Conservation (phyloP, 192 early-diverging fungal species). For the Allomyces arbusculus region DNA sequence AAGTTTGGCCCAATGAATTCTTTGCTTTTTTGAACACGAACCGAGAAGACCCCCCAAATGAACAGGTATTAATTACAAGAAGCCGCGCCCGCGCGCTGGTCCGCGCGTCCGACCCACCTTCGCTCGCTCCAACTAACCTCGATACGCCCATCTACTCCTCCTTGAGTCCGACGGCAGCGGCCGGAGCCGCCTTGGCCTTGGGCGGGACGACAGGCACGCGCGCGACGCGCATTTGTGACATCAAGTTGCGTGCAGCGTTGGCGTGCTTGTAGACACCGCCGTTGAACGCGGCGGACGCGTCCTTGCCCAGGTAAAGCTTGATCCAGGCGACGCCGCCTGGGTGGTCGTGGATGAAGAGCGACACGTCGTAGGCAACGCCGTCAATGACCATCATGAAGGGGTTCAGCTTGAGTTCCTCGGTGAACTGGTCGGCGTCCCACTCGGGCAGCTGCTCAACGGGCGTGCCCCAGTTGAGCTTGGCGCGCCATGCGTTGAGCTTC, state of each 20-base stretch:
- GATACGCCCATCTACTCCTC: too few relatives aligned
- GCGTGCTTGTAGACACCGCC: slow-evolving; percentile 79
- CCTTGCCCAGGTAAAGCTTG: slow-evolving; percentile 52
- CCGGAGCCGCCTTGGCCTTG: too few relatives aligned
- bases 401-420: slow-evolving; percentile 1
- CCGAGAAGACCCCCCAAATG: too few relatives aligned
- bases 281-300: slow-evolving; percentile 69
- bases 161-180: too few relatives aligned
- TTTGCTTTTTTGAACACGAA: too few relatives aligned
- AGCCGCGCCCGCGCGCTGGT: too few relatives aligned
- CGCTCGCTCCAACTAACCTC: too few relatives aligned
- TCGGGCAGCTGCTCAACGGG: slow-evolving; percentile 46
- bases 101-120: too few relatives aligned
- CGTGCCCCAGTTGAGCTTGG: slow-evolving; percentile 50
- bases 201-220: neutral
- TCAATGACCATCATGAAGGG: slow-evolving; percentile 47
- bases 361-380: slow-evolving; percentile 62
- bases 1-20: too few relatives aligned
- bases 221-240: slow-evolving; percentile 47
- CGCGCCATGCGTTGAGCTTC: slow-evolving; percentile 37
- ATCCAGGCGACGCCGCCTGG: slow-evolving; percentile 66
- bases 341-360: slow-evolving; percentile 63
- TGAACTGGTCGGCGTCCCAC: slow-evolving; percentile 5
- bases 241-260: slow-evolving; percentile 68
- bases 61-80: too few relatives aligned